phyloP scores from a whole-genome alignment of 208 protist genomes.

The Crithidia thermophila region DNA sequence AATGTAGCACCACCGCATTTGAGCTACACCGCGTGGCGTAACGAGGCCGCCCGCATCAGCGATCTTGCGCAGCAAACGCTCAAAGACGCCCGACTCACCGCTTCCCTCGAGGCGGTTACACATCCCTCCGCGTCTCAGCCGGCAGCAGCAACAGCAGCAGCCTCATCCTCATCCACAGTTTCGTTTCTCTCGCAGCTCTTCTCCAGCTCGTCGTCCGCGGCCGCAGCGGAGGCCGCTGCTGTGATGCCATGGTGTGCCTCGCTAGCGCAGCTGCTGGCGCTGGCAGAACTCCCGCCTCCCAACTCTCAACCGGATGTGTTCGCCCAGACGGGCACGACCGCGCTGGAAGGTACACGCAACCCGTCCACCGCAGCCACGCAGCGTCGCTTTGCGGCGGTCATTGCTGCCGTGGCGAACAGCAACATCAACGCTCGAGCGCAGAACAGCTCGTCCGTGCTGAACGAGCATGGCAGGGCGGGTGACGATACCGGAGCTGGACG shows the following conservation, averaged over 20 bases:
- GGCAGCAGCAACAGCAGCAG: not conserved
- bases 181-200: slow-evolving; percentile 15
- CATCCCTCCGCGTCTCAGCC: no score
- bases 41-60: slow-evolving; percentile 11
- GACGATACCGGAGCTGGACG: not conserved
- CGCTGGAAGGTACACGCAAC: no score
- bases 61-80: slow-evolving; percentile 4
- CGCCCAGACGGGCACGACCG: no score
- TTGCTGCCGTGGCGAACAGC: not conserved
- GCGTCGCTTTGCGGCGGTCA: not conserved
- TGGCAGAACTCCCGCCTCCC: slow-evolving; percentile 18
- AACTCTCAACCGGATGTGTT: not conserved
- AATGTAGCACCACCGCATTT: not conserved
- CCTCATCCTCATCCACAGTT: not conserved
- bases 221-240: not conserved
- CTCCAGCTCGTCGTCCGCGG: not conserved
- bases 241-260: slow-evolving; percentile 2
- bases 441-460: not conserved
- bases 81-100: not conserved
- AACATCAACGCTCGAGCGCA: not conserved
- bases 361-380: no score
- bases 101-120: slow-evolving; percentile 5
- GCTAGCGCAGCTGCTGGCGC: slow-evolving; percentile 23
- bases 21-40: slow-evolving; percentile 24
- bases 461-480: not conserved